Base-by-base conservation (phyloP, 2,329 filamentous ascomycete species). In the Juglanconis sp. region DNA sequence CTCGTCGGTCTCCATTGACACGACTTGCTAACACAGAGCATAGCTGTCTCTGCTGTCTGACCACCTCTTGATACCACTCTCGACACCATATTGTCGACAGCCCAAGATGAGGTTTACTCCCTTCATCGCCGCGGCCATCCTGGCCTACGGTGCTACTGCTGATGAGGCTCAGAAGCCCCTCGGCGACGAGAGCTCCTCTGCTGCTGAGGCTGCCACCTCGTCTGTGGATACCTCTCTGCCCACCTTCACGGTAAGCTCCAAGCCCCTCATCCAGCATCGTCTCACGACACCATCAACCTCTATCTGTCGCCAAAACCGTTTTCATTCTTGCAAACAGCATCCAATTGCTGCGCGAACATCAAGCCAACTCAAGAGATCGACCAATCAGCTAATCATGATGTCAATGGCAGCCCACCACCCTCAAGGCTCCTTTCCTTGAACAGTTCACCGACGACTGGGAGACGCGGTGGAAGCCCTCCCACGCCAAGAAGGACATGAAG, bases 391-490 rank as follows among this genome's bases (percentile, higher is more conserved):
- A 32, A 61, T 10, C 1, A 30, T 13, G 32, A n/a, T 42, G 46
- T 34, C 36, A 52, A 38, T 56, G 58, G 53, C 72, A 99, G 94
- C 93, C 95, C 62, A 91, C 92, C 67, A 84, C 81, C 65, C 76
- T 98, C 71, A 95, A 97, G 81, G 95, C 89, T 68, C 91, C 92
- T 63, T 99, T 99, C 86, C 81, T 98, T 66, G 95, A 99, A 82
- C 95, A 99, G 79, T 99, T 99, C 82, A 96, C 91, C 78, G 90
- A 96, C 69, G 93, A 91, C 79, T 98, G 94, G 94, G 90, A 97
- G 68, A 80, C 84, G 67, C 85, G 93, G 79, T 99, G 95, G 95
- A 92, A 94, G 79, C 86, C 90, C 61, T 98, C 94, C 53, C 89
- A 95, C 74, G 95, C 95, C 68, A 98, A 98, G 87, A 99, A 99